Conservation (phyloP, 228 moss, liverwort and hornwort genomes). For the Sphagnum magellanicum region DNA sequence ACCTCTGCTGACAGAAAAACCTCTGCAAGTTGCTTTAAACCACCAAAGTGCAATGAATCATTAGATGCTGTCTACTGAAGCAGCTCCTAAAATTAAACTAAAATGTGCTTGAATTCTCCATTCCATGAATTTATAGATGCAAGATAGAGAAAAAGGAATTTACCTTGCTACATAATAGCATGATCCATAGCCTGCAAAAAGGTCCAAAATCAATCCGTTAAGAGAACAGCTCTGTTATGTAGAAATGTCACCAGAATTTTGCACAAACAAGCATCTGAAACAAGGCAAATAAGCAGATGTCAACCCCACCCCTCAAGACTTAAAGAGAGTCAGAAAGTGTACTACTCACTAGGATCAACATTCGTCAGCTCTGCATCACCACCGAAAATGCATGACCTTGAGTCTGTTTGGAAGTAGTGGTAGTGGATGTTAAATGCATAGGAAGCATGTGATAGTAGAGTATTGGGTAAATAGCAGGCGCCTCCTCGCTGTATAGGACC, state of each 20-base stretch:
- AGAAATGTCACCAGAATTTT: too few relatives aligned
- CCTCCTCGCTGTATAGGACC: conserved; percentile 49
- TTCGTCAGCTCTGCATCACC: conserved; percentile 51
- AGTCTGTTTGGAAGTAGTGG: conserved; percentile 46
- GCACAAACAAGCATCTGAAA: background rate
- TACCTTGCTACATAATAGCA: conserved; percentile 37
- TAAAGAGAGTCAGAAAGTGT: background rate
- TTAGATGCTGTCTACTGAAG: background rate
- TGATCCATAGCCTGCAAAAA: conserved; percentile 34
- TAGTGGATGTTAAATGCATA: conserved; percentile 77
- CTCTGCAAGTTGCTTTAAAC: background rate
- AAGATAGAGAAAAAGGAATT: background rate
- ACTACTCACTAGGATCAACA: conserved; percentile 68
- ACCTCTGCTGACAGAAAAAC: background rate
- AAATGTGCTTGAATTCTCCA: background rate
- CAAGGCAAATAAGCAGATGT: background rate
- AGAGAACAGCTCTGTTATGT: background rate
- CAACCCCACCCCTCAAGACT: background rate
- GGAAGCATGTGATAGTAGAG: conserved; percentile 59
- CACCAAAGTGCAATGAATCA: background rate
- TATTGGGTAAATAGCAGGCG: conserved; percentile 58
- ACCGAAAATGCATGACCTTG: conserved; percentile 49
- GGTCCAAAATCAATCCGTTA: background rate
- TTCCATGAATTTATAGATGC: background rate
- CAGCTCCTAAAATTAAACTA: background rate